Evolutionary conservation across 108 stramenopile species (phyloP), one percentile per base, ranked within the genome.

Genomic region (Aurantiochytrium sp.): DNA sequence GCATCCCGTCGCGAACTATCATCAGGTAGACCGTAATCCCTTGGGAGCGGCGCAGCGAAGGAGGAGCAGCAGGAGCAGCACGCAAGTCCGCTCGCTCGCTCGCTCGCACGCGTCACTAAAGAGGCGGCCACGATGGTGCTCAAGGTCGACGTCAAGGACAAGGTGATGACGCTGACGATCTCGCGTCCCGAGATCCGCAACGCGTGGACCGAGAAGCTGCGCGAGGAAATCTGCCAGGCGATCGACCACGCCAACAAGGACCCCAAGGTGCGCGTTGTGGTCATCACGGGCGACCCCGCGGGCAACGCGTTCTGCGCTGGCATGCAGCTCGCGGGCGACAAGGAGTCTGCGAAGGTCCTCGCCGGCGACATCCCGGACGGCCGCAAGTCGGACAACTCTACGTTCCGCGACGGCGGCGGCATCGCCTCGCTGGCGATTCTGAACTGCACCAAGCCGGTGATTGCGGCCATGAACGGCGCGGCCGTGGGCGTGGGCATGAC

Each of bases 401-500:
- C 73, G 19, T 81, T 81, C 24, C 73, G 73, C 45, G 73, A 81
- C 2, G 73, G 73, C 24, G 73, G 73, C 45, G 73, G 73, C 12
- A 48, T 81, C 45, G 73, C 73, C 10, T 41, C 73, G n/a, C 45
- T 81, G 15, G 73, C 73, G 21, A 81, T 81, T 48, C 21, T 81
- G 36, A 41, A 30, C 42, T 81, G 73, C 73, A 81, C 73, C 24
- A 81, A 81, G 45, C 73, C 73, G 6, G 73, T 81, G 45, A 81
- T 81, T 81, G 73, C 73, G 15, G 73, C 73, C 10, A 81, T 81
- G 73, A 81, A 81, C 45, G 73, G 73, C 30, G 73, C 73, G 6
- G 73, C 73, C 42, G 73, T 81, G 21, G 73, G 73, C n/a, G 73
- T 81, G 39, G 73, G 73, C 73, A 81, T 81, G 73, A 81, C 73